phyloP scores from a whole-genome alignment of 257 asterid species.

The Fraxinus cuspidata region DNA sequence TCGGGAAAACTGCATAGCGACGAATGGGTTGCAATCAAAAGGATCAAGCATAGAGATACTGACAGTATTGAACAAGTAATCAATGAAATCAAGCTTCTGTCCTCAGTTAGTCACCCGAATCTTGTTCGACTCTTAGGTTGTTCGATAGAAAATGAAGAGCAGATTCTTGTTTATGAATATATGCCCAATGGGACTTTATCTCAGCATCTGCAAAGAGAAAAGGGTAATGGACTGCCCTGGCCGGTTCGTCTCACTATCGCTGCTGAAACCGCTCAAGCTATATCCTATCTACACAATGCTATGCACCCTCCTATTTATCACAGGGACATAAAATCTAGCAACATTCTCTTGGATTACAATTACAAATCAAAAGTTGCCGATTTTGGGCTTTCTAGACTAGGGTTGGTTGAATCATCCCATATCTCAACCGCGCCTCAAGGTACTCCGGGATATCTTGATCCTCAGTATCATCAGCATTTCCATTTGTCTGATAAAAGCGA shows the following conservation, averaged over 20 bases:
- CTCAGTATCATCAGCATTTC: constrained; percentile 70
- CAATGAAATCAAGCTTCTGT: constrained; percentile 77
- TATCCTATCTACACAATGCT: constrained; percentile 67
- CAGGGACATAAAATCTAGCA: constrained; percentile 75
- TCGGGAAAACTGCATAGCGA: constrained; percentile 57
- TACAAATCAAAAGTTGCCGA: constrained; percentile 72
- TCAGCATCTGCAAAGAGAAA: constrained; percentile 63
- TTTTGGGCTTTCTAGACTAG: constrained; percentile 76
- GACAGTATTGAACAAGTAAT: constrained; percentile 63
- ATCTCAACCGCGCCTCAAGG: constrained; percentile 81
- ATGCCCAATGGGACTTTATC: constrained; percentile 84
- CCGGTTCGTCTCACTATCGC: constrained; percentile 63
- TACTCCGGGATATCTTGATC: constrained; percentile 78
- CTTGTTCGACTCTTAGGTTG: constrained; percentile 78
- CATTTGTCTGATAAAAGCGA: constrained; percentile 80
- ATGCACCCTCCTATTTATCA: constrained; percentile 76
- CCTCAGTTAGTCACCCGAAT: constrained; percentile 76
- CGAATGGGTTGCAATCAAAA: constrained; percentile 76
- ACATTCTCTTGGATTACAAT: constrained; percentile 60
- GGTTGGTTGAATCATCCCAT: constrained; percentile 57
- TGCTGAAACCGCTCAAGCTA: constrained; percentile 74
- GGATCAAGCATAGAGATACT: constrained; percentile 47
- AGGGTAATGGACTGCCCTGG: constrained; percentile 58
- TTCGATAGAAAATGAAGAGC: constrained; percentile 67
- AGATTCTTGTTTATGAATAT: constrained; percentile 73